A percentile compares a stretch with the other conserved stretches of the same genome.
phyloP scores from a whole-genome alignment of 768 basidiomycete genomes.

The Lanmaoa rubissima region DNA sequence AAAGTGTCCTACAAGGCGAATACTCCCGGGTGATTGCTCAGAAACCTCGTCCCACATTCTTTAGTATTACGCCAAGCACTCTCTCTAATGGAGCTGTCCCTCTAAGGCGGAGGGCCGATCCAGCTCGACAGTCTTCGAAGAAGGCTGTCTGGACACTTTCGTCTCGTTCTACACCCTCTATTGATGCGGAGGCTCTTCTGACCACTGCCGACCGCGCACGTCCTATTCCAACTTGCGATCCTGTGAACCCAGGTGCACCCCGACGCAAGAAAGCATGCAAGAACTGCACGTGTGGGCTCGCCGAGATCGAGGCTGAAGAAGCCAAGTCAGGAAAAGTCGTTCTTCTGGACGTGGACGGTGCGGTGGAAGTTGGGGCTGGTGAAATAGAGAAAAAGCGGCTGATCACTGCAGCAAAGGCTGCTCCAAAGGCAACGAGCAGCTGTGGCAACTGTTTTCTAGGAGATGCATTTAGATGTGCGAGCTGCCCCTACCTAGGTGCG shows the following conservation, averaged over 20 bases:
- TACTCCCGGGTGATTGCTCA: constrained; percentile 60
- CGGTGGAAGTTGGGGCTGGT: constrained; percentile 55
- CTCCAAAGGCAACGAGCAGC: constrained; percentile 90
- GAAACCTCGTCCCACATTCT: constrained; percentile 51
- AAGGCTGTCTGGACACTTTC: constrained; percentile 87
- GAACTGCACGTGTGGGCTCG: constrained; percentile 93
- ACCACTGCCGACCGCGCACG: constrained; percentile 80
- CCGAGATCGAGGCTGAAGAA: constrained; percentile 90
- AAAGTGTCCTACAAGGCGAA: constrained; percentile 33
- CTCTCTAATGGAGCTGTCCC: constrained; percentile 35
- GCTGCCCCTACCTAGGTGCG: constrained; percentile 95
- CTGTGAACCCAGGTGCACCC: constrained; percentile 47
- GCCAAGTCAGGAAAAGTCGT: constrained; percentile 57
- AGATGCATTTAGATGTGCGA: constrained; percentile 94
- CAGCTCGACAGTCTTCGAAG: constrained; percentile 68
- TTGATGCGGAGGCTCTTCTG: constrained; percentile 82
- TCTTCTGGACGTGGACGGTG: constrained; percentile 58
- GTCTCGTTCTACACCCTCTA: constrained; percentile 64
- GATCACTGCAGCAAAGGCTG: constrained; percentile 60
- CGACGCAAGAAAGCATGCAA: constrained; percentile 92
- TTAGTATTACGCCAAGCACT: constrained; percentile 26
- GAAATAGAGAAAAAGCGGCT: constrained; percentile 65
- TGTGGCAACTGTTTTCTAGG: constrained; percentile 98
- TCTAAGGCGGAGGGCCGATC: constrained; percentile 51
- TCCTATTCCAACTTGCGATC: constrained; percentile 77